Evolutionary conservation across 2,329 filamentous ascomycete genomes (phyloP).

Genomic region (Colletotrichum spaethianum): DNA sequence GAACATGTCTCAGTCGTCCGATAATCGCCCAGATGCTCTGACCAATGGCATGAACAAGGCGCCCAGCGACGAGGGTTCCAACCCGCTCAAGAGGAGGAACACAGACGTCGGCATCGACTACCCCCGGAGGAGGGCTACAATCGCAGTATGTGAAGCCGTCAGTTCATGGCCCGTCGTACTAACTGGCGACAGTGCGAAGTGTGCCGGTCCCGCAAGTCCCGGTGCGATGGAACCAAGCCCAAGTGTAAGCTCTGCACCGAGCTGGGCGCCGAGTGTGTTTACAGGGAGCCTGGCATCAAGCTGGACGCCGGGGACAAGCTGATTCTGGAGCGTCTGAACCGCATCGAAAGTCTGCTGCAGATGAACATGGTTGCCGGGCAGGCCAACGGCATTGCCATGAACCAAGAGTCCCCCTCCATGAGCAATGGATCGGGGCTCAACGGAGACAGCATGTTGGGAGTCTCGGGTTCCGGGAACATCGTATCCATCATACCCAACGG

Average conservation of each 20-base stretch:
- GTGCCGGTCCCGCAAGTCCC: conserved; percentile 83
- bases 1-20: conserved; percentile 69
- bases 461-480: conserved; percentile 60
- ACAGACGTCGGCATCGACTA: conserved; percentile 75
- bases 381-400: conserved; percentile 67
- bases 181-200: conserved; percentile 77
- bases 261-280: conserved; percentile 85
- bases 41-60: conserved; percentile 62
- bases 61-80: conserved; percentile 66
- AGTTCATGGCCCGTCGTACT: conserved; percentile 4
- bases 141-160: conserved; percentile 67
- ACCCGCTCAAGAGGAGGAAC: conserved; percentile 73
- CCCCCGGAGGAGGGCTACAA: conserved; percentile 74
- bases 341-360: conserved; percentile 85
- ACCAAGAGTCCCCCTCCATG: conserved; percentile 74
- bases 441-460: conserved; percentile 68
- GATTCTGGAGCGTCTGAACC: conserved; percentile 82
- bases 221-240: conserved; percentile 83
- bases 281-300: conserved; percentile 89
- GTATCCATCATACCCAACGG: conserved; percentile 71
- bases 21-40: conserved; percentile 59
- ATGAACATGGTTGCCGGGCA: conserved; percentile 70
- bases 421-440: conserved; percentile 75
- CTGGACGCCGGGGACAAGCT: conserved; percentile 89
- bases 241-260: conserved; percentile 90